phyloP scores from a whole-genome alignment of 2,329 filamentous ascomycete genomes.

The Rhynchosporium agropyri region DNA sequence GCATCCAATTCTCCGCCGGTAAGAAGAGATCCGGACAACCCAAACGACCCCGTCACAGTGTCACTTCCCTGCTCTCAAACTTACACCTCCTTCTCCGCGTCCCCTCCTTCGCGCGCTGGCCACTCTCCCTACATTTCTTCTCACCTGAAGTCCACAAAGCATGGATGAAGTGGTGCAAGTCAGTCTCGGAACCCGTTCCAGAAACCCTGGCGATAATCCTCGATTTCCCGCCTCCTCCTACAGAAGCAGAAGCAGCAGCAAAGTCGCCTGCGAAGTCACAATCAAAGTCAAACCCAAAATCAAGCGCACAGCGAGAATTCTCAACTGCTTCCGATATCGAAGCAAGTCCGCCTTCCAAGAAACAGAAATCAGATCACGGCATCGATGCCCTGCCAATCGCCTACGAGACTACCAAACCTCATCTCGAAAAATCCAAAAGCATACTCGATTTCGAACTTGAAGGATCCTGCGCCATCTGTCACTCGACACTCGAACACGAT shows the following conservation, averaged over 20 bases:
- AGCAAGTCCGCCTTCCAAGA: conserved; percentile 19
- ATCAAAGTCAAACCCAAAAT: too few relatives aligned
- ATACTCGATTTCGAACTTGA: conserved; percentile 59
- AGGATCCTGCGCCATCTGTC: conserved; percentile 58
- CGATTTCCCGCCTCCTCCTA: conserved; percentile 32
- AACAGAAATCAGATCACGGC: conserved; percentile 45
- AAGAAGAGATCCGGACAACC: conserved; percentile 58
- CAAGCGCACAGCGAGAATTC: background rate
- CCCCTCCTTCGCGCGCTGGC: conserved; percentile 81
- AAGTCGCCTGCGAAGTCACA: too few relatives aligned
- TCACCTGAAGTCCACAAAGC: conserved; percentile 65
- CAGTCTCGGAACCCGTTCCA: conserved; percentile 40
- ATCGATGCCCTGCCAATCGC: conserved; percentile 59
- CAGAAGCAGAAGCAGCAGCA: background rate
- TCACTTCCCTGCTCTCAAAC: conserved; percentile 75
- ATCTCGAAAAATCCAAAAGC: conserved; percentile 58
- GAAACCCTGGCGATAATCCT: conserved; percentile 31
- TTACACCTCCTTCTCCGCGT: conserved; percentile 79
- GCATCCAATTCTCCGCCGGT: conserved; percentile 57
- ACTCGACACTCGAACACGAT: conserved; percentile 48
- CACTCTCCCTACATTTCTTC: conserved; percentile 80
- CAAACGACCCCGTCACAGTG: conserved; percentile 58
- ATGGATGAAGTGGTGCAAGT: conserved; percentile 65
- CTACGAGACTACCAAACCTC: conserved; percentile 55
- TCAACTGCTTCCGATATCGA: conserved; percentile 3